Evolutionary conservation across 1,284 basidiomycete genomes (phyloP).

Genomic region (Cryptococcus floricola): DNA sequence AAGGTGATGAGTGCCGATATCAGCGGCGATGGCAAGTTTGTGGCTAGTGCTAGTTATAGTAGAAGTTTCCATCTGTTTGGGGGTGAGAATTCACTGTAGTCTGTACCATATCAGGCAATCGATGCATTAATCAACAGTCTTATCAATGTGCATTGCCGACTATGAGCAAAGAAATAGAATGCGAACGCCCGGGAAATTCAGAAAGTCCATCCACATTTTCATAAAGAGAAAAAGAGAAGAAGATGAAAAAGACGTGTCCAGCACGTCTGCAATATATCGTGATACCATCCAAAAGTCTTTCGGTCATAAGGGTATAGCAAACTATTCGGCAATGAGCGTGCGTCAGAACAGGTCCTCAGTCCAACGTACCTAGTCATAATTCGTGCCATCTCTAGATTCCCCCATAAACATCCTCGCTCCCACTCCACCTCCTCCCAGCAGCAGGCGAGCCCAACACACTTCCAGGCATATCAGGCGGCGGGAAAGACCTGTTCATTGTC

Average conservation of each 20-base stretch:
- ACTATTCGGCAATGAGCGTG: no score
- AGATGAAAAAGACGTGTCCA: no score
- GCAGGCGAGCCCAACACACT: constrained; percentile 26
- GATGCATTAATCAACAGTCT: no score
- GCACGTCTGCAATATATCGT: no score
- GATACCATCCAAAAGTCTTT: no score
- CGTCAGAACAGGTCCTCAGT: no score
- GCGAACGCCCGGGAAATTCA: background rate
- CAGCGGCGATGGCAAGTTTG: constrained; percentile 71
- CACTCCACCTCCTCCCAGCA: constrained; percentile 16
- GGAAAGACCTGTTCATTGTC: constrained; percentile 12
- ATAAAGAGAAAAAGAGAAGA: no score
- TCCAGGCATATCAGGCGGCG: constrained; percentile 30
- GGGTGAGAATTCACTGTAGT: constrained; percentile 54
- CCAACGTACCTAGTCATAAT: no score
- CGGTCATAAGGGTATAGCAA: no score
- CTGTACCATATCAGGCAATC: constrained; percentile 1
- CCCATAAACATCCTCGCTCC: constrained; percentile 41
- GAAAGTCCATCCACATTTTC: background rate
- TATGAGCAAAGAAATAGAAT: background rate
- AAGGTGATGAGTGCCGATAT: constrained; percentile 99
- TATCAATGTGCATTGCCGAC: no score
- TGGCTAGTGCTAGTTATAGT: constrained; percentile 87
- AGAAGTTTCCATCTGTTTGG: constrained; percentile 87
- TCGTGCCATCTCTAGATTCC: constrained; percentile 29